Conservation (phyloP, 75 land plant species). For the Larix kaempferi region DNA sequence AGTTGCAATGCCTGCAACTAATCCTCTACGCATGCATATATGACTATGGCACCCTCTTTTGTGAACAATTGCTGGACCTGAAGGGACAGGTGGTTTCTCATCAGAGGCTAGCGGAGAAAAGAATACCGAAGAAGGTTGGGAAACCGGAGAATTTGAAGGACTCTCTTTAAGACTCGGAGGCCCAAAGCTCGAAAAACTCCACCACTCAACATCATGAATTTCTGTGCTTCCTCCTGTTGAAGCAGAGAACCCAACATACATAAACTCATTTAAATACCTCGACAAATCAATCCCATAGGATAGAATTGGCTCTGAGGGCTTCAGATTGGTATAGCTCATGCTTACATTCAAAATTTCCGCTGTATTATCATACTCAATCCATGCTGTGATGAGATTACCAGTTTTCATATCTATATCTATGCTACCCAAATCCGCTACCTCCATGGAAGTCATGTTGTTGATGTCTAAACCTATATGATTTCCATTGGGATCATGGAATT, state of each 20-base stretch:
- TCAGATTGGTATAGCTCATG: conserved; percentile 49
- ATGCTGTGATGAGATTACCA: conserved; percentile 60
- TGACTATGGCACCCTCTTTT: conserved; percentile 5
- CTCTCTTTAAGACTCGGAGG: conserved; percentile 16
- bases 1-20: conserved; percentile 56
- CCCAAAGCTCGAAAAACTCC: conserved; percentile 64
- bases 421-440: conserved; percentile 51
- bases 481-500: conserved; percentile 74
- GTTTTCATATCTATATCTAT: conserved; percentile 52
- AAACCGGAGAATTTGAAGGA: conserved; percentile 7
- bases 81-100: neutral
- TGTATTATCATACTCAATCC: conserved; percentile 69
- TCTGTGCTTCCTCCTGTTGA: conserved; percentile 89
- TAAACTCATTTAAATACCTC: conserved; percentile 41
- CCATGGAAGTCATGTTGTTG: conserved; percentile 50
- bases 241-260: conserved; percentile 84
- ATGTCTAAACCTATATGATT: conserved; percentile 89
- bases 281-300: conserved; percentile 40
- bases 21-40: conserved; percentile 19
- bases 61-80: neutral
- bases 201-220: conserved; percentile 66
- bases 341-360: conserved; percentile 31
- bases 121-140: neutral
- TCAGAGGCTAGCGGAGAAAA: neutral
- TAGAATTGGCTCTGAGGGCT: conserved; percentile 55